phyloP scores from a whole-genome alignment of 2,329 filamentous ascomycete genomes.

The Ophidiomyces ophidiicola region DNA sequence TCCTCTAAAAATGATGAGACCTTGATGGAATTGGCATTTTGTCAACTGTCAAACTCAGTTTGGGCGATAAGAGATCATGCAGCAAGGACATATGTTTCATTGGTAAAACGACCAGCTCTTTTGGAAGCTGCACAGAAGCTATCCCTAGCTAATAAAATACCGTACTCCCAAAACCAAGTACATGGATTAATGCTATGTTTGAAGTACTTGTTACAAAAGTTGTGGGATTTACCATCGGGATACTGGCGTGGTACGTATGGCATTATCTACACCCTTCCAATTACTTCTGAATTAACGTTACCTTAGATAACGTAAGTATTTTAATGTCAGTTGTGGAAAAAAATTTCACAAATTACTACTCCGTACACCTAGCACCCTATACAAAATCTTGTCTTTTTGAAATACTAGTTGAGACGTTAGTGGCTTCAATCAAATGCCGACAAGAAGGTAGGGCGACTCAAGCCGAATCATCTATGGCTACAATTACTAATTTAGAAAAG shows the following conservation, averaged over 20 bases:
- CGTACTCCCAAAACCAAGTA: slow-evolving; percentile 25
- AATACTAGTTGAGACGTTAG: slow-evolving; percentile 27
- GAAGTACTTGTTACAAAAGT: slow-evolving; percentile 28
- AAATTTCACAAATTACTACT: slow-evolving; percentile 21
- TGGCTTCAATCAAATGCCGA: slow-evolving; percentile 23
- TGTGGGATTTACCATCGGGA: slow-evolving; percentile 23
- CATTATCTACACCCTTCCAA: too few relatives aligned
- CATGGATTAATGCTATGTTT: slow-evolving; percentile 33
- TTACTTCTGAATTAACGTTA: neutral
- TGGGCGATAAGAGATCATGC: slow-evolving; percentile 39
- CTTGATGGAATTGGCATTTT: slow-evolving; percentile 24
- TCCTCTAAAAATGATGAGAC: slow-evolving; percentile 24
- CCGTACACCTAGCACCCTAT: slow-evolving; percentile 24
- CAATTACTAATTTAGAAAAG: slow-evolving; percentile 2
- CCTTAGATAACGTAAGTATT: slow-evolving; percentile 22
- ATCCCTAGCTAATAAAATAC: slow-evolving; percentile 14
- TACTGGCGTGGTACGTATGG: slow-evolving; percentile 23
- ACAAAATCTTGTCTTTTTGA: slow-evolving; percentile 27
- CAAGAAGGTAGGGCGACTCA: slow-evolving; percentile 22
- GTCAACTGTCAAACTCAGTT: slow-evolving; percentile 32
- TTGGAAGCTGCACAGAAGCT: slow-evolving; percentile 22
- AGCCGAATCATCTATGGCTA: neutral
- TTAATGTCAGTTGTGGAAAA: slow-evolving; percentile 20
- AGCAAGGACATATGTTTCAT: slow-evolving; percentile 32
- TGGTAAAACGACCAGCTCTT: slow-evolving; percentile 26